Evolutionary conservation across 495 filamentous ascomycete genomes (phyloP).

Genomic region (Neurospora sp.): DNA sequence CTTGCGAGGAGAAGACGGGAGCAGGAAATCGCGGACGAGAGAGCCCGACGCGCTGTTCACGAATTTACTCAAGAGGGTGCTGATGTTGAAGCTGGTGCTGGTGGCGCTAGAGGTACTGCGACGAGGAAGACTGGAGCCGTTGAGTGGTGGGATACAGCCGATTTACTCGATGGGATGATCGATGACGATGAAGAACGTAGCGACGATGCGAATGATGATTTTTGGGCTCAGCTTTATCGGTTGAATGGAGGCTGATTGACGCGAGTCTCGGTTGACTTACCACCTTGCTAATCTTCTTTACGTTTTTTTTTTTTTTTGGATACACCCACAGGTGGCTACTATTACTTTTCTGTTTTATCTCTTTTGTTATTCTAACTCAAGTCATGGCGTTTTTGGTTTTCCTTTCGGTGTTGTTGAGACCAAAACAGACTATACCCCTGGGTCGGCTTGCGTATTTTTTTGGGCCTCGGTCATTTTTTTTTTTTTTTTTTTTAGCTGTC

Average conservation of each 20-base stretch:
- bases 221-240: background rate
- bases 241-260: background rate
- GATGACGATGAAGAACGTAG: background rate
- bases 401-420: background rate
- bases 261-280: background rate
- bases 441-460: background rate
- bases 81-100: background rate
- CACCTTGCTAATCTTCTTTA: background rate
- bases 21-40: conserved; percentile 26
- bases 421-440: background rate
- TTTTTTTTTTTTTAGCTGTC: background rate
- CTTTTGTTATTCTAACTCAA: background rate
- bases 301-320: background rate
- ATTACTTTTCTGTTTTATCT: background rate
- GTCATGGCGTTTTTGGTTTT: background rate
- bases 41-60: background rate
- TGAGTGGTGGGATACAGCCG: conserved; percentile 17
- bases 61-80: background rate
- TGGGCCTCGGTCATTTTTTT: background rate
- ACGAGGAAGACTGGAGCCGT: background rate
- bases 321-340: background rate
- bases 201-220: conserved; percentile 1
- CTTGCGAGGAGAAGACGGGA: conserved; percentile 32
- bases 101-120: background rate
- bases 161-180: conserved; percentile 1